phyloP scores from a whole-genome alignment of 2,329 filamentous ascomycete species.

The Alternaria viburni region DNA sequence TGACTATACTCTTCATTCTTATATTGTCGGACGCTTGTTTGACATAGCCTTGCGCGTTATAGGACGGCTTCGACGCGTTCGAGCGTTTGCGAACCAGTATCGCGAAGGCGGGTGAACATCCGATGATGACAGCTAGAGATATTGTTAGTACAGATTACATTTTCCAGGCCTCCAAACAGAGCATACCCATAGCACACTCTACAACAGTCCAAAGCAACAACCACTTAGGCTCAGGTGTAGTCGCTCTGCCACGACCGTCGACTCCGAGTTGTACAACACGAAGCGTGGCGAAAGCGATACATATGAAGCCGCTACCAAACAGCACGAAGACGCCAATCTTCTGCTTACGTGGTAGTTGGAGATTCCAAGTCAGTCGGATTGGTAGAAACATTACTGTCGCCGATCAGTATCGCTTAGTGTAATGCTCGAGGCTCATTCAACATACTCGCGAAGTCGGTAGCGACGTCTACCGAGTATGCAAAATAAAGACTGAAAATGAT shows the following conservation, averaged over 20 bases:
- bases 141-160: background rate
- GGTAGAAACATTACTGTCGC: conserved; percentile 46
- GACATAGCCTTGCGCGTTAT: conserved; percentile 14
- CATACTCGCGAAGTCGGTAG: conserved; percentile 43
- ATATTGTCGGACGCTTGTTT: conserved; percentile 11
- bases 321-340: conserved; percentile 41
- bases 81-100: conserved; percentile 15
- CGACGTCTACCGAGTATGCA: conserved; percentile 43
- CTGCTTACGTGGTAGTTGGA: conserved; percentile 40
- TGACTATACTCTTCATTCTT: conserved; percentile 10
- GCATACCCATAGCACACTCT: conserved; percentile 42
- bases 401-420: background rate
- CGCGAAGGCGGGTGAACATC: conserved; percentile 11
- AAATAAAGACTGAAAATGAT: conserved; percentile 41
- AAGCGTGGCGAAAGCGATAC: conserved; percentile 28
- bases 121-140: conserved; percentile 21
- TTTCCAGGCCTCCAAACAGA: too few relatives aligned
- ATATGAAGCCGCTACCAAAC: conserved; percentile 24
- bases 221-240: conserved; percentile 41
- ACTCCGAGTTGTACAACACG: conserved; percentile 40
- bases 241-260: conserved; percentile 22
- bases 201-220: conserved; percentile 44
- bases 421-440: background rate
- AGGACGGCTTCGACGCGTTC: conserved; percentile 4
- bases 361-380: conserved; percentile 45